Conservation (phyloP, 1,284 basidiomycete genomes). For the Ceratobasidium sp. region DNA sequence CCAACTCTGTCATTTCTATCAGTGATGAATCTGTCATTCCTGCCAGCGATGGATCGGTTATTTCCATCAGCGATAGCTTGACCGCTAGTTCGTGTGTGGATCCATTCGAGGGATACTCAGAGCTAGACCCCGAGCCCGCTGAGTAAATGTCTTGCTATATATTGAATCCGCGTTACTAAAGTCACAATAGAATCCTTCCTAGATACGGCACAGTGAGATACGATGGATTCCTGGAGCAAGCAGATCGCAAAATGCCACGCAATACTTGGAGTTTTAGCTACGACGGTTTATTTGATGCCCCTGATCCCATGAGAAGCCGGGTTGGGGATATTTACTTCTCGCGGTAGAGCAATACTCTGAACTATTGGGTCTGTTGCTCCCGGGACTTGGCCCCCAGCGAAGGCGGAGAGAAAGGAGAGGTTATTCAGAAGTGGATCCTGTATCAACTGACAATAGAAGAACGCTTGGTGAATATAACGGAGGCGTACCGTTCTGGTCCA, state of each 20-base stretch:
- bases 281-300: neutral
- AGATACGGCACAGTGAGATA: neutral
- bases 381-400: neutral
- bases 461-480: neutral
- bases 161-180: neutral
- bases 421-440: neutral
- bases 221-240: neutral
- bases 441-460: neutral
- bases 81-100: neutral
- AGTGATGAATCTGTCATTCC: neutral
- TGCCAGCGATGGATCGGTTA: neutral
- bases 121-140: too few species aligned
- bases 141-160: too few species aligned
- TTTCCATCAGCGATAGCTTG: neutral
- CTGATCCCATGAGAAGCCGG: neutral
- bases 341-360: neutral
- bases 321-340: neutral
- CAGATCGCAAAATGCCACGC: neutral
- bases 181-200: neutral
- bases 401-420: slow-evolving; percentile 1
- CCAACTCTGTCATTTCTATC: neutral
- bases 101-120: too few species aligned
- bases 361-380: neutral
- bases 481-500: neutral
- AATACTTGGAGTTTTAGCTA: neutral